Conservation (phyloP, 257 asterid species). For the Solanum medicagineum region DNA sequence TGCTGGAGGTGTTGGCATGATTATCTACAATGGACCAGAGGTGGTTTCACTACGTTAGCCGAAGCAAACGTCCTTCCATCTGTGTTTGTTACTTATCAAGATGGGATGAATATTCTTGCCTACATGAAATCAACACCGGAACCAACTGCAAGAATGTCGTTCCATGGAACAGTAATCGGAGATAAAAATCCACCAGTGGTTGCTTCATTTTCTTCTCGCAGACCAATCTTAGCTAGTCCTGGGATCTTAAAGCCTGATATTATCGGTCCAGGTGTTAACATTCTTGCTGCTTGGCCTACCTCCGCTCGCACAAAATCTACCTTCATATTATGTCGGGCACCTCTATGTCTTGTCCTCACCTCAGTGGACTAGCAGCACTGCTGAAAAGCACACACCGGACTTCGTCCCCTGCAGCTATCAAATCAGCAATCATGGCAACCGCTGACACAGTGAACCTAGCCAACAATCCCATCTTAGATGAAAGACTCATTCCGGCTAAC, state of each 20-base stretch:
- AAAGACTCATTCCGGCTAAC: conserved; percentile 13
- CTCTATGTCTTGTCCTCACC: conserved; percentile 49
- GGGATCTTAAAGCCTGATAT: conserved; percentile 64
- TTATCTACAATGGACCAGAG: background rate
- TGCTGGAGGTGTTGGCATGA: conserved; percentile 39
- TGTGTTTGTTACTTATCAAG: background rate
- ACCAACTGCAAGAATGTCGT: conserved; percentile 10
- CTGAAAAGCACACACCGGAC: conserved; percentile 27
- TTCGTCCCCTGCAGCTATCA: conserved; percentile 42
- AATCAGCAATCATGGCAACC: conserved; percentile 46
- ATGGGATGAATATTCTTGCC: conserved; percentile 2
- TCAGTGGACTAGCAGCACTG: conserved; percentile 32
- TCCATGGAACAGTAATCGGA: conserved; percentile 34
- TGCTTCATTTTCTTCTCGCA: conserved; percentile 36
- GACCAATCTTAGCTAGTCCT: conserved; percentile 20
- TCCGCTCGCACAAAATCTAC: conserved; percentile 1
- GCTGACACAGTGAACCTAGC: conserved; percentile 22
- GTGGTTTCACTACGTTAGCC: conserved; percentile 4
- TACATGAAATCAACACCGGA: conserved; percentile 19
- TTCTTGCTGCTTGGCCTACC: conserved; percentile 35
- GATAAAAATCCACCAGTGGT: conserved; percentile 26
- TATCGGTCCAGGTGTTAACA: conserved; percentile 44
- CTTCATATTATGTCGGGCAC: conserved; percentile 34
- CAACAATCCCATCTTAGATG: conserved; percentile 16
- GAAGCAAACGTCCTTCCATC: conserved; percentile 20